phyloP scores from a whole-genome alignment of 805 yeast genomes.

The Komagataella mondaviorum region DNA sequence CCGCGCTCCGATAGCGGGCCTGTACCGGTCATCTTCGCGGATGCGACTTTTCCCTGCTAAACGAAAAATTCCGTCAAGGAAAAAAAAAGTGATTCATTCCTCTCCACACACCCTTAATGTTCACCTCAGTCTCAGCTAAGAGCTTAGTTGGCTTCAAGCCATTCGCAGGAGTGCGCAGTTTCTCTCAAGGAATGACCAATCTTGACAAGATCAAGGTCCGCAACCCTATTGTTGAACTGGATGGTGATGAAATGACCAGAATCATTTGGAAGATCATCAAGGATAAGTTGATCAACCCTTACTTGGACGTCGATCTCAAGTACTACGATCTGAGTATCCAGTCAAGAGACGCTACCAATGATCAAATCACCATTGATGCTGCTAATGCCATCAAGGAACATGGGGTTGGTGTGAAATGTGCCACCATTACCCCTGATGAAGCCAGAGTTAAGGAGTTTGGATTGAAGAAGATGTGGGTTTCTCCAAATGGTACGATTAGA shows the following conservation, averaged over 20 bases:
- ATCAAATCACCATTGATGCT: constrained; percentile 64
- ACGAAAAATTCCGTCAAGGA: background rate
- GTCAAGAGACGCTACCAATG: constrained; percentile 58
- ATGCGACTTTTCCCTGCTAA: background rate
- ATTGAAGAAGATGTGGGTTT: constrained; percentile 72
- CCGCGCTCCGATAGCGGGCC: background rate
- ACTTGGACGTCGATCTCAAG: constrained; percentile 58
- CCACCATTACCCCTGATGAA: constrained; percentile 79
- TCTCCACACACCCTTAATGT: background rate
- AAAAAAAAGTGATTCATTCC: background rate
- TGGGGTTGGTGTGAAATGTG: constrained; percentile 78
- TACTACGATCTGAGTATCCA: constrained; percentile 64
- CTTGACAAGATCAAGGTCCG: constrained; percentile 53
- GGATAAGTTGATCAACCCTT: constrained; percentile 52
- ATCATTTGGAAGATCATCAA: constrained; percentile 72
- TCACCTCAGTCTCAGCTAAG: background rate
- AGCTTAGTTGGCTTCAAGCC: background rate
- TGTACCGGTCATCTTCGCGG: background rate
- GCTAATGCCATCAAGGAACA: constrained; percentile 62
- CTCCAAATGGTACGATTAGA: constrained; percentile 78
- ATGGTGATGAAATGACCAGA: constrained; percentile 82
- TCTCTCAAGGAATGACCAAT: constrained; percentile 12
- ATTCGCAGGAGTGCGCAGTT: constrained; percentile 2
- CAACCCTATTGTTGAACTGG: constrained; percentile 65
- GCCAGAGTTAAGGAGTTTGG: constrained; percentile 63